A percentile compares a stretch with the other conserved stretches of the same genome.
These are phyloP conservation scores for Rhizopus sp. DNA, from an alignment of 371 early-diverging fungal species.

Conservation along the genomic window DNA sequence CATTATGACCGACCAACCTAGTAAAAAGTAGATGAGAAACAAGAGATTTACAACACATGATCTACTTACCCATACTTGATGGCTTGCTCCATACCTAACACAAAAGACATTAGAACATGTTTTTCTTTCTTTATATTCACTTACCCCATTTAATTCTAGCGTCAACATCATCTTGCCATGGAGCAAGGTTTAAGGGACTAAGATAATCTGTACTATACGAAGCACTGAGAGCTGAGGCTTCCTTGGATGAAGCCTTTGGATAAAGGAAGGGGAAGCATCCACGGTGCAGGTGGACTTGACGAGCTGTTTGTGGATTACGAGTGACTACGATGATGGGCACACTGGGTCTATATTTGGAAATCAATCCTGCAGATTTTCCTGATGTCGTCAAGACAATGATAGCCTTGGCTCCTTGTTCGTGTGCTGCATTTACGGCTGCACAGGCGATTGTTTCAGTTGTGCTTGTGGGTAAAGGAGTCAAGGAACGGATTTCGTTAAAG, in stretches of 20 bases:
- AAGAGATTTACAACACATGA: too few species aligned
- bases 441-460: conserved; percentile 94
- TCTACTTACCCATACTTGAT: conserved; percentile 53
- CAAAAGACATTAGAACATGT: neutral
- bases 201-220: conserved; percentile 37
- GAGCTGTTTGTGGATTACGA: conserved; percentile 79
- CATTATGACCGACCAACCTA: conserved; percentile 63
- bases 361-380: conserved; percentile 81
- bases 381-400: conserved; percentile 84
- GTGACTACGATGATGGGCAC: conserved; percentile 93
- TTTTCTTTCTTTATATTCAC: conserved; percentile 24
- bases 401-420: conserved; percentile 83
- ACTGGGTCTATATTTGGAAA: conserved; percentile 93
- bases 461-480: conserved; percentile 73
- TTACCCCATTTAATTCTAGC: conserved; percentile 75
- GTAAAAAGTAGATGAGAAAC: neutral
- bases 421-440: conserved; percentile 91
- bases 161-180: conserved; percentile 88
- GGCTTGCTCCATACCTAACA: conserved; percentile 70
- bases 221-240: conserved; percentile 44
- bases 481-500: conserved; percentile 79
- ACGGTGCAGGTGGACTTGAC: conserved; percentile 84
- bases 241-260: conserved; percentile 47
- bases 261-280: conserved; percentile 92
- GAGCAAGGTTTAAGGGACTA: conserved; percentile 33